Conservation (phyloP, 345 rosid species). For the Brassica juncea region DNA sequence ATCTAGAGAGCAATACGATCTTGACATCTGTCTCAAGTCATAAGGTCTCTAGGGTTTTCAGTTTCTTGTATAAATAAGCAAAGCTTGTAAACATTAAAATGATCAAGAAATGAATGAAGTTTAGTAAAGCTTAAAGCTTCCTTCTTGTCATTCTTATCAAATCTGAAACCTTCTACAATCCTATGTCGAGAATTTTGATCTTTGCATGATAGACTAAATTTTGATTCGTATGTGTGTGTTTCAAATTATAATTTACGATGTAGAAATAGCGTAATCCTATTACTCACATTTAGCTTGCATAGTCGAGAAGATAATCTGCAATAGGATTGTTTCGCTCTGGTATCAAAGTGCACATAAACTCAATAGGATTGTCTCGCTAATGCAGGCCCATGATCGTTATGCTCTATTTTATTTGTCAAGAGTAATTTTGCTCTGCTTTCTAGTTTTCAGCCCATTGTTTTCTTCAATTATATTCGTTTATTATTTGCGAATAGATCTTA, state of each 20-base stretch:
- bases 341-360: background rate
- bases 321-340: background rate
- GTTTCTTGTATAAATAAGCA: too few species aligned
- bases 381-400: background rate
- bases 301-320: background rate
- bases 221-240: background rate
- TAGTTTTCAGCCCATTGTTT: background rate
- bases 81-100: too few species aligned
- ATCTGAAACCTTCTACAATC: too few species aligned
- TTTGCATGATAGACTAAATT: background rate
- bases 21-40: too few species aligned
- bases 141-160: too few species aligned
- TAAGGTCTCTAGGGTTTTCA: too few species aligned
- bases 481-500: background rate
- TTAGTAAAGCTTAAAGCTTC: too few species aligned
- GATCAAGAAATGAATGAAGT: too few species aligned
- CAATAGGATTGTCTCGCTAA: background rate
- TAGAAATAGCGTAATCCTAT: background rate
- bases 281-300: background rate
- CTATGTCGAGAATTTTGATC: background rate
- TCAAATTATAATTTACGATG: background rate
- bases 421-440: background rate
- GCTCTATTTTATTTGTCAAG: background rate
- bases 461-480: background rate
- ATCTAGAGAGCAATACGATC: too few species aligned